Percentiles rank a stretch among this genome's conserved stretches.
phyloP scores from a whole-genome alignment of 2,329 filamentous ascomycete species.

The Ciborinia camelliae region DNA sequence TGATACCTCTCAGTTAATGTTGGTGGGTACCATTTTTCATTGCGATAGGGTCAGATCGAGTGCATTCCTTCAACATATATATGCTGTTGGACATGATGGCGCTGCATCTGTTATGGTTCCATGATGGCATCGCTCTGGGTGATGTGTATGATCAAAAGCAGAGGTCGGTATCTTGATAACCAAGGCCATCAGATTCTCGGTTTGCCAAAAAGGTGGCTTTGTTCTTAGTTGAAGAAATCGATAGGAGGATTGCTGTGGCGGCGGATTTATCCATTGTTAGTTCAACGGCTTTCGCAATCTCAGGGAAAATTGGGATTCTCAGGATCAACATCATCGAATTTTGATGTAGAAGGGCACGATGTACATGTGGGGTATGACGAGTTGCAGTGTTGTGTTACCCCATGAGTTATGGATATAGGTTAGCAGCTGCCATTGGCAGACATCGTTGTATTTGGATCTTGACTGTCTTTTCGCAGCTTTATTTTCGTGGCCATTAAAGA shows the following conservation, averaged over 20 bases:
- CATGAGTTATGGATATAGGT: background rate
- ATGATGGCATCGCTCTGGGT: background rate
- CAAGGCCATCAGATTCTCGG: background rate
- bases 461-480: background rate
- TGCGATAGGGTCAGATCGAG: background rate
- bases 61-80: too few species aligned
- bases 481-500: background rate
- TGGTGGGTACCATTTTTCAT: background rate
- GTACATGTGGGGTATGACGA: background rate
- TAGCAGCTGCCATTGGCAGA: background rate
- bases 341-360: background rate
- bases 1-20: too few species aligned
- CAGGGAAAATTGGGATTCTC: too few species aligned
- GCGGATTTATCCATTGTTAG: background rate
- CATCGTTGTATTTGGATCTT: too few species aligned
- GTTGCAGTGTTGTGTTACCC: background rate
- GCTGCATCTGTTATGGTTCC: background rate
- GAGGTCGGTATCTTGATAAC: background rate
- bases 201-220: background rate
- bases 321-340: background rate
- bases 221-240: background rate
- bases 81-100: background rate
- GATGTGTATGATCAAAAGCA: background rate
- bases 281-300: background rate
- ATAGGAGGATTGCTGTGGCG: background rate